phyloP scores from a whole-genome alignment of 805 yeast species.

The Kazachstania africana region DNA sequence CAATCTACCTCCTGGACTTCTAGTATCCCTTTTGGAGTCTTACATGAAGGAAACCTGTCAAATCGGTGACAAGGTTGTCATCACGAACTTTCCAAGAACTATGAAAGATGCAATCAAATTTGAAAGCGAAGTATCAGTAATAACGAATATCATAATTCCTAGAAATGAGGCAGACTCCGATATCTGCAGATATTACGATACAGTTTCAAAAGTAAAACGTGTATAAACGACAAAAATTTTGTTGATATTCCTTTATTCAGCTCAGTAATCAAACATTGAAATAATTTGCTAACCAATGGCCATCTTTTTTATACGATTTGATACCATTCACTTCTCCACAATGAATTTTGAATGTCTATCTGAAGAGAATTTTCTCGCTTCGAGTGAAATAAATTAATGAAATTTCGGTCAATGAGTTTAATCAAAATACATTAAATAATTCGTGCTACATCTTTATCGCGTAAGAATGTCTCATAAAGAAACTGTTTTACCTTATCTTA shows the following conservation, averaged over 20 bases:
- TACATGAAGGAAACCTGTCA: conserved; percentile 19
- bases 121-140: conserved; percentile 53
- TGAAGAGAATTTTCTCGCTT: no score
- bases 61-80: conserved; percentile 33
- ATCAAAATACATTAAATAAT: no score
- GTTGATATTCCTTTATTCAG: no score
- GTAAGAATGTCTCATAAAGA: conserved; percentile 25
- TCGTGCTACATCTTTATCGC: no score
- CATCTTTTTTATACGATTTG: no score
- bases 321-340: no score
- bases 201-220: conserved; percentile 42
- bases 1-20: conserved; percentile 27
- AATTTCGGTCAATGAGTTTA: no score
- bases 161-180: conserved; percentile 27
- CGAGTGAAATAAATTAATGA: no score
- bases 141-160: conserved; percentile 28
- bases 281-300: no score
- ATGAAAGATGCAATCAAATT: conserved; percentile 60
- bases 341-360: no score
- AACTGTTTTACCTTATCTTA: conserved; percentile 32
- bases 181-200: conserved; percentile 50
- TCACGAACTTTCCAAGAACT: conserved; percentile 48
- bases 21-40: conserved; percentile 24
- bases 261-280: neutral
- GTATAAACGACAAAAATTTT: conserved; percentile 1